Percentiles rank a stretch among this genome's conserved stretches.
phyloP scores from a whole-genome alignment of 495 filamentous ascomycete genomes.

The Penicillium diatomitis region DNA sequence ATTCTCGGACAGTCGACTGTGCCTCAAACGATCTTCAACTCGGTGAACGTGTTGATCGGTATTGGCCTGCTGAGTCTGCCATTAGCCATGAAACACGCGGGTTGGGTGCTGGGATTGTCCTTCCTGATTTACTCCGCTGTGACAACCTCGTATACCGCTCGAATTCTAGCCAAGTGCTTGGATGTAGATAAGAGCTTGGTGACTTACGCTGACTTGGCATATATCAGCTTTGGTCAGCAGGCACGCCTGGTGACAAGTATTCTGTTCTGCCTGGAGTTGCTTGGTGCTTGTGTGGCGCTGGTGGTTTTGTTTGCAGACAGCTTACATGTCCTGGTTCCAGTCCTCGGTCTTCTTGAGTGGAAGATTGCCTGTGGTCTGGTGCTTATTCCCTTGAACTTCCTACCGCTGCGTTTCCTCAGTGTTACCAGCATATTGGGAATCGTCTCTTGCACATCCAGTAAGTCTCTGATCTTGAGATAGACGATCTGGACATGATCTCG shows the following conservation, averaged over 20 bases:
- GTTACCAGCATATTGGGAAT: slow-evolving; percentile 90
- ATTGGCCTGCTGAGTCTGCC: slow-evolving; percentile 85
- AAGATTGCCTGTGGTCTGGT: slow-evolving; percentile 79
- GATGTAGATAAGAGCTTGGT: slow-evolving; percentile 71
- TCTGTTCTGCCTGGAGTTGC: slow-evolving; percentile 79
- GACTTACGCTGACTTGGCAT: slow-evolving; percentile 91
- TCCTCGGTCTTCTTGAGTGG: slow-evolving; percentile 63
- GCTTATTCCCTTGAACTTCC: slow-evolving; percentile 74
- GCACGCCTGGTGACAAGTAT: slow-evolving; percentile 74
- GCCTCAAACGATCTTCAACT: slow-evolving; percentile 94
- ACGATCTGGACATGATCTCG: not conserved
- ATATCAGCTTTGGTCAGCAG: slow-evolving; percentile 77
- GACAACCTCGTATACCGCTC: slow-evolving; percentile 79
- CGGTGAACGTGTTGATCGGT: slow-evolving; percentile 89
- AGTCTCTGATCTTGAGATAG: slow-evolving; percentile 22
- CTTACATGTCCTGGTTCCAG: slow-evolving; percentile 68
- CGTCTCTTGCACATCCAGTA: slow-evolving; percentile 75
- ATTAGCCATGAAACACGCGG: slow-evolving; percentile 79
- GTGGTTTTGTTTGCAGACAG: slow-evolving; percentile 92
- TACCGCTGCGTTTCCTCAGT: slow-evolving; percentile 76
- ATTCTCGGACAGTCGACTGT: slow-evolving; percentile 88
- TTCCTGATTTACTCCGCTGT: slow-evolving; percentile 66
- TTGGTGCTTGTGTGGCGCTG: slow-evolving; percentile 83
- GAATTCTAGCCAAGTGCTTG: slow-evolving; percentile 78
- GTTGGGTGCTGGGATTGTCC: slow-evolving; percentile 76